These are phyloP conservation scores for Aspergillus ostianus DNA, from an alignment of 495 filamentous ascomycete genomes.

Conservation along the genomic window DNA sequence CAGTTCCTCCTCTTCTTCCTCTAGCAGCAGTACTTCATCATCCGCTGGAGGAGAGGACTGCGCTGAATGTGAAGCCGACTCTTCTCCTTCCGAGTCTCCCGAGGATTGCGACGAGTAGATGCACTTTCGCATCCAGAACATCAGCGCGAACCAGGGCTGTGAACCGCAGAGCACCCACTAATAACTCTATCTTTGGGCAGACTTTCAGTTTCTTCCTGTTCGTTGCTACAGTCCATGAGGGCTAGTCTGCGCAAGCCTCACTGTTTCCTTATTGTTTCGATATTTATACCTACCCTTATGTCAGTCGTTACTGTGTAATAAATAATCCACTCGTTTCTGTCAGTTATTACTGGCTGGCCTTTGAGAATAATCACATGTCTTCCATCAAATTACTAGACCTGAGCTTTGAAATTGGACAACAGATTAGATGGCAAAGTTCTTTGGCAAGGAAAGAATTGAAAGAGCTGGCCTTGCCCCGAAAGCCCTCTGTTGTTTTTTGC, in stretches of 20 bases:
- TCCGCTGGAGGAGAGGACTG: too few species aligned
- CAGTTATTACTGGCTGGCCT: not conserved
- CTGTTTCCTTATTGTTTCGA: not conserved
- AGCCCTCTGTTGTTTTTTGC: too few species aligned
- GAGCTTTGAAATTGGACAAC: too few species aligned
- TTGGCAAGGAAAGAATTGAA: too few species aligned
- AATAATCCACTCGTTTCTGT: not conserved
- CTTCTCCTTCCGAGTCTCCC: too few species aligned
- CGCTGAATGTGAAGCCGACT: not conserved
- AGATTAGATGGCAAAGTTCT: too few species aligned
- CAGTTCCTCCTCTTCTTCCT: not conserved
- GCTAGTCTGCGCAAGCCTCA: not conserved
- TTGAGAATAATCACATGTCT: too few species aligned
- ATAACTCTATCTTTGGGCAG: not conserved
- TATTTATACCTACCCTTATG: not conserved
- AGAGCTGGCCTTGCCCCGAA: too few species aligned
- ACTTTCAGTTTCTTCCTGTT: not conserved
- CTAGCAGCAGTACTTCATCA: not conserved
- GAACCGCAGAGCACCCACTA: not conserved
- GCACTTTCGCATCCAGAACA: not conserved
- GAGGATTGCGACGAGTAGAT: not conserved
- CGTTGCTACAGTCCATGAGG: not conserved
- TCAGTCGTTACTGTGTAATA: not conserved
- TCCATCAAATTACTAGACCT: too few species aligned
- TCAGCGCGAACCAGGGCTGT: not conserved